Evolutionary conservation across 192 early-diverging fungal species (phyloP), one percentile per base, ranked within the genome.

Genomic region (Coemansia javaensis): DNA sequence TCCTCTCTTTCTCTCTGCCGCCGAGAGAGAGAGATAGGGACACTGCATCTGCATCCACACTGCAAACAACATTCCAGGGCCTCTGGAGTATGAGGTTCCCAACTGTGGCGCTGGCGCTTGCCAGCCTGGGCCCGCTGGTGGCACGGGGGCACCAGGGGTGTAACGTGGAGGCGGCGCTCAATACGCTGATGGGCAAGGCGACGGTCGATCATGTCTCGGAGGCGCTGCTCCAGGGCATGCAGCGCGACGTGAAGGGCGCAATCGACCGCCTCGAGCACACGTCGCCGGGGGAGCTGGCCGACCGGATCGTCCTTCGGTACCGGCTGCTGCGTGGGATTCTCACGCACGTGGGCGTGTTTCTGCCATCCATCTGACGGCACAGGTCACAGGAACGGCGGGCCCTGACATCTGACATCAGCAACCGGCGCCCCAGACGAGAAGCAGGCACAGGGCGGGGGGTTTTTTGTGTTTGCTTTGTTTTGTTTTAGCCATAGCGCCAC

Each of bases 161-260:
- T 17, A 55, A 51, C 14, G 48, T 48, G 10, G 57, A 68, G 13
- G 47, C 56, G 14, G 65, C 65, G 5, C 17, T 60, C 12, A 34
- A 56, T 22, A 60, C 47, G 24, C 32, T 68, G 3, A 16, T 68
- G 7, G 48, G 39, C 0, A 35, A 67, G 15, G 47, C 44, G 1
- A 60, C 46, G 6, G 22, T 68, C 18, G 42, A 40, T 10, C 57
- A 68, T 11, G 37, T 68, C 5, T 60, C 65, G 25, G 53, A 68
- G 13, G 52, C 52, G 2, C 25, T 68, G 8, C 33, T 68, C 23
- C 51, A 33, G 1, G 39, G 15, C 12, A 16, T 68, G n/a, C 57
- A 60, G 48, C 57, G 48, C 9, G 48, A 56, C 15, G 49, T 68
- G 12, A 50, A 38, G 5, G 40, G 33, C 1, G 52, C 36, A 6